Conservation (phyloP, 2,329 filamentous ascomycete genomes). For the Cytospora piceae region DNA sequence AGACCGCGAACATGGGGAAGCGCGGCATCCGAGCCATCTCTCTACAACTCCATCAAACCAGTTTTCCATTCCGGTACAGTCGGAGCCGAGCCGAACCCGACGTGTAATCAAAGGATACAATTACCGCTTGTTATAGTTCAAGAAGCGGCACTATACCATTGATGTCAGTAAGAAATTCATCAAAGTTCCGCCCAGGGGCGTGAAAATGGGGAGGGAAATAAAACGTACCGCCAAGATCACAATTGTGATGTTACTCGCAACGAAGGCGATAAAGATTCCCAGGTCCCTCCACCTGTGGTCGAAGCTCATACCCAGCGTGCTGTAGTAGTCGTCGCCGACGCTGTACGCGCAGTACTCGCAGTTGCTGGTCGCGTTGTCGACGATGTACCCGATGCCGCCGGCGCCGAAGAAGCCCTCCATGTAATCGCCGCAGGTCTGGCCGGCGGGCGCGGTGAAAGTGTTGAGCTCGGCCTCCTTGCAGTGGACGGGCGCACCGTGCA, state of each 20-base stretch:
- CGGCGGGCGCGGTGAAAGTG: constrained; percentile 66
- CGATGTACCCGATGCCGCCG: constrained; percentile 74
- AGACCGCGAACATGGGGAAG: not conserved
- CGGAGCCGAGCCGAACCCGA: not conserved
- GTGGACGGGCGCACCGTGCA: constrained; percentile 66
- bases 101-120: not conserved
- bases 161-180: not conserved
- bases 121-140: constrained; percentile 59
- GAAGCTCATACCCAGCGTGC: constrained; percentile 67
- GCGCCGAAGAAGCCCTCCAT: constrained; percentile 70
- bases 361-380: constrained; percentile 63
- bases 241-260: constrained; percentile 75
- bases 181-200: not conserved
- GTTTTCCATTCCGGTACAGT: not conserved
- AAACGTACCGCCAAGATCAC: constrained; percentile 56
- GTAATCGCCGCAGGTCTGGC: constrained; percentile 74
- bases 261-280: constrained; percentile 76
- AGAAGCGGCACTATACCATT: constrained; percentile 49
- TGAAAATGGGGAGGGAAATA: not conserved
- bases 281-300: constrained; percentile 77
- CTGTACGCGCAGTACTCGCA: constrained; percentile 85
- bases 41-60: not conserved
- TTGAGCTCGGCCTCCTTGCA: constrained; percentile 68
- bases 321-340: constrained; percentile 80
- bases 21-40: not conserved